Evolutionary conservation across 805 yeast species (phyloP), one percentile per base, ranked within the genome.

Genomic region (Cyberlindnera amylophila): DNA sequence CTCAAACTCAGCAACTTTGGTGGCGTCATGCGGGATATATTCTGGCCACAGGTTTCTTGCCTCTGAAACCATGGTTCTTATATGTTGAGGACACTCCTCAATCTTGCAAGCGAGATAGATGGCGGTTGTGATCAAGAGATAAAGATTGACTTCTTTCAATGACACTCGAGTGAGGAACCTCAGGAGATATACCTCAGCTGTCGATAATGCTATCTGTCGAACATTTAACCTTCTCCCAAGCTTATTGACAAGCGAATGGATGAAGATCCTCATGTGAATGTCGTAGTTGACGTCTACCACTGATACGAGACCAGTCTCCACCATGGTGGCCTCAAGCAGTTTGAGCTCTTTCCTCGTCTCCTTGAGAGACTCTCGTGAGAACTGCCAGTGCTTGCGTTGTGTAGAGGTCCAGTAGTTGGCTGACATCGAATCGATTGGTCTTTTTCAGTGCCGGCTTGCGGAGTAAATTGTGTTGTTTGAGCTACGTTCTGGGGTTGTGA

Each of bases 21-120:
- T 83, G 14, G 89, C 78, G 60, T 91, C 98, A 45, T 85, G 88
- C 0, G 97, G 95, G 29, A 91, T 82, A 55, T 81, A 87, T 56
- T 90, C 96, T 0, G 98, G 97, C 98, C 98, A 91, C 31, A 88
- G 65, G 30, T 82, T 82, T 40, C 96, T 67, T 2, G 97, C 93
- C 58, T 91, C 98, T 15, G 81, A 72, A 17, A 87, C 77, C 9
- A 93, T 73, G 1, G 90, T 77, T 42, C 96, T 67, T 9, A 93
- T 88, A 58, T 93, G 97, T 57, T 86, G 95, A 1, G 99, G 98
- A 53, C 87, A 83, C 62, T 93, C 99, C 61, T 93, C 98, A 27
- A 89, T 84, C 59, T 93, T 91, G 66, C 96, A 85, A 0, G 97
- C 90, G 24, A 93, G 71, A 56, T 93, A 93, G 2, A 91, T 72